Base-by-base conservation (phyloP, 148 eudicot species). In the Amaranthus cruentus region DNA sequence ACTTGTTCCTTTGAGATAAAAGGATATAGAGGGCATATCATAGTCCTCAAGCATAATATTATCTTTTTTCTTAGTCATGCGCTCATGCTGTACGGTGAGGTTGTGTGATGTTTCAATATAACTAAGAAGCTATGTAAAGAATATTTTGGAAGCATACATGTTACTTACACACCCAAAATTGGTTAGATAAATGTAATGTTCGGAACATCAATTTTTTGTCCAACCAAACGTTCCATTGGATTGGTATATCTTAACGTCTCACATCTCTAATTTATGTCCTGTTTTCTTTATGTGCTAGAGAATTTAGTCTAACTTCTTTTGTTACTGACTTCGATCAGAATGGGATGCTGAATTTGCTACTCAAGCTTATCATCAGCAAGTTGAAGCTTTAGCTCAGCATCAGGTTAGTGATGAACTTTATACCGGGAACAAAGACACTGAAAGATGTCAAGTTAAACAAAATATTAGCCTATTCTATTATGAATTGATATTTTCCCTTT, bases 261-360 rank as follows among this genome's bases (percentile, higher is more conserved):
- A 10, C 46, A 9, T 49, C 55, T 49, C 12, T 10, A 15, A 42
- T 6, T 55, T 56, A 4, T 28, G 47, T 67, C 48, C 9, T 47
- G 18, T 9, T n/a, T 42, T 28, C 63, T 46, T 54, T 6, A 9
- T 12, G 10, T 14, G 38, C 38, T 28, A 28, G 38, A 28, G 38
- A 28, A 28, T 28, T 28, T 28, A 28, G 38, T 28, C 38, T 28
- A 28, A 48, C 42, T 68, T 66, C 53, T 53, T 58, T 62, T 47
- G 18, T 54, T 55, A 66, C 54, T 79, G 38, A 14, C 70, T 47
- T 73, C 73, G 50, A 62, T 71, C 81, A 96, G 99, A 88, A 10
- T 96, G 99, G 99, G 96, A 96, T 86, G 84, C 96, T 72, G 99
- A 92, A 79, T 87, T 86, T 82, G 99, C 99, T 74, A 96, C 99